A percentile compares a stretch with the other conserved stretches of the same genome.
Evolutionary conservation across 352 stramenopile genomes (phyloP).

Genomic region (Plasmopara muralis): DNA sequence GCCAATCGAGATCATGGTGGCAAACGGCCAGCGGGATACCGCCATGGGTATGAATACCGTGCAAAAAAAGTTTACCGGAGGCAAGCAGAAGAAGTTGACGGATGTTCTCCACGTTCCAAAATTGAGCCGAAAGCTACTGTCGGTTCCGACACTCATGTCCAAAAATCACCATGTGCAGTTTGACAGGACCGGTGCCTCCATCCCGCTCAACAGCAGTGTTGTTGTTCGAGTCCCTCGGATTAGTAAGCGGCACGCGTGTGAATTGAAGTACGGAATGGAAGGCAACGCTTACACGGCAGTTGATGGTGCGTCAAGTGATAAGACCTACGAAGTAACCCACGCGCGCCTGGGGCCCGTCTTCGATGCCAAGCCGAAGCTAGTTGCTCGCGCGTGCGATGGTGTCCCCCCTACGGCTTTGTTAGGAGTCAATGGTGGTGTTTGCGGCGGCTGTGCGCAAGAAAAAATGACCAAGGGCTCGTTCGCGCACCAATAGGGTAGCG

Average conservation of each 20-base stretch:
- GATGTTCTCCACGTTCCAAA: background rate
- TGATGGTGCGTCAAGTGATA: background rate
- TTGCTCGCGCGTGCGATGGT: background rate
- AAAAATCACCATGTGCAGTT: background rate
- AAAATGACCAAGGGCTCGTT: background rate
- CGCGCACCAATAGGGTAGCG: background rate
- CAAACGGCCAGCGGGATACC: background rate
- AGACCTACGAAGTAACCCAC: background rate
- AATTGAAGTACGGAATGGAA: background rate
- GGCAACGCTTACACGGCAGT: background rate
- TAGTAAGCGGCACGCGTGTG: background rate
- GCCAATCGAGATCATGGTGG: background rate
- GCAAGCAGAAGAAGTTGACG: background rate
- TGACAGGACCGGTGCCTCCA: background rate
- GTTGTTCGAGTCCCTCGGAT: background rate
- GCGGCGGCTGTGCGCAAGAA: background rate
- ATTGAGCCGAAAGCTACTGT: background rate
- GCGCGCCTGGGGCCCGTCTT: background rate
- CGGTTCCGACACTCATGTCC: background rate
- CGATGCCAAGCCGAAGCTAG: background rate
- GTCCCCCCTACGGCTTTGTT: background rate
- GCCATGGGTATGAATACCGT: background rate
- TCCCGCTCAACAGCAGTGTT: background rate
- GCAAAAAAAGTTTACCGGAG: background rate
- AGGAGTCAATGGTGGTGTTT: background rate